phyloP scores from a whole-genome alignment of 2,329 filamentous ascomycete species.

The Hypomyces perniciosus region DNA sequence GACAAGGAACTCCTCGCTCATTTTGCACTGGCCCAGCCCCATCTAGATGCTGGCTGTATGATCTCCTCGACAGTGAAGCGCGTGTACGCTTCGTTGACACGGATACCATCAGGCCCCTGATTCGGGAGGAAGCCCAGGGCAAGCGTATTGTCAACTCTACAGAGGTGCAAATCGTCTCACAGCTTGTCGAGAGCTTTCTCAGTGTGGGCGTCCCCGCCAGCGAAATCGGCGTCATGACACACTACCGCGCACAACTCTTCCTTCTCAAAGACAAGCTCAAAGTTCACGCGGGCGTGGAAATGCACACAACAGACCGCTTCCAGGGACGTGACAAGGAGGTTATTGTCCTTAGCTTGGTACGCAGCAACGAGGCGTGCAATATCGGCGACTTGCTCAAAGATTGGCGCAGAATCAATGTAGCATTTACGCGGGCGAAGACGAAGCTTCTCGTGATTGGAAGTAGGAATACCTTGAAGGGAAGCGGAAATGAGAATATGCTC shows the following conservation, averaged over 20 bases:
- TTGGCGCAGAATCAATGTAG: constrained; percentile 91
- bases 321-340: constrained; percentile 95
- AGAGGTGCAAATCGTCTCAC: constrained; percentile 72
- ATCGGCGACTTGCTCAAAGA: constrained; percentile 92
- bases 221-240: constrained; percentile 91
- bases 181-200: constrained; percentile 76
- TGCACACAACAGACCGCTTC: constrained; percentile 96
- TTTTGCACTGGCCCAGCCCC: constrained; percentile 50
- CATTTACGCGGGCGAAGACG: constrained; percentile 85
- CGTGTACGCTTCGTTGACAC: constrained; percentile 89
- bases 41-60: constrained; percentile 67
- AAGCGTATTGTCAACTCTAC: constrained; percentile 81
- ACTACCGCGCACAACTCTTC: constrained; percentile 88
- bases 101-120: constrained; percentile 59
- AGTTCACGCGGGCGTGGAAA: constrained; percentile 62
- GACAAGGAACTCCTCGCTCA: constrained; percentile 35
- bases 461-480: constrained; percentile 67
- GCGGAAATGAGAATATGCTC: constrained; percentile 69
- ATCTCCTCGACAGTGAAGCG: constrained; percentile 60
- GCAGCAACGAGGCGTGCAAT: constrained; percentile 72
- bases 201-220: constrained; percentile 64
- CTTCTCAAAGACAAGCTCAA: constrained; percentile 70
- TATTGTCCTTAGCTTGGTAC: constrained; percentile 78
- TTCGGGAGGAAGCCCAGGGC: constrained; percentile 69
- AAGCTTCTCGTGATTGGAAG: constrained; percentile 89